Base-by-base conservation (phyloP, 495 filamentous ascomycete species). In the Penicillium taxi region DNA sequence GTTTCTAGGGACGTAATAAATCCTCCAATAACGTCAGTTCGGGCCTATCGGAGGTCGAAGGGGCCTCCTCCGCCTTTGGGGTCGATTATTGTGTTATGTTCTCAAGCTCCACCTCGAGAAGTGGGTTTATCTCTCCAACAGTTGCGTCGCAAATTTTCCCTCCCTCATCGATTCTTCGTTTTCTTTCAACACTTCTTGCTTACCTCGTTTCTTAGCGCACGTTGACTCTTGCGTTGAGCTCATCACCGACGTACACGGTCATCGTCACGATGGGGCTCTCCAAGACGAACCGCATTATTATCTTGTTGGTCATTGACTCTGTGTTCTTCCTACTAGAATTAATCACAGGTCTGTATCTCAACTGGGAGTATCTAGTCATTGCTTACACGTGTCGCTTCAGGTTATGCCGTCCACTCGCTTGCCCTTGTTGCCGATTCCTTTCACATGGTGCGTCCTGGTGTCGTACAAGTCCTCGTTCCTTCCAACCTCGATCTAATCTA, bases 381-480 rank as follows among this genome's bases (percentile, higher is more conserved):
- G 22, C 47, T 61, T 27, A 61, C 43, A 16, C 4, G 11, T 9
- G 13, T 29, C 21, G 27, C 23, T 32, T 4, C 36, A 80, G 76
- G 91, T 36, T 85, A 91, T 61, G 61, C 75, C 26, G 87, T 93
- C 36, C 80, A 85, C 49, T 96, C 91, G 18, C 76, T 98, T 43
- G 91, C 91, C 12, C 73, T 98, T 37, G 84, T 93, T 52, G 91
- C 91, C 24, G 91, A 98, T 67, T 86, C 91, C 38, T 98, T 96
- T 65, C 91, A 98, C 53, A 98, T 98, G 91, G 86, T 90, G 66
- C 50, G 70, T 41, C 26, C 25, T 28, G 9, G 23, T 14, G 5
- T 34, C 39, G 22, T 24, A 17, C 12, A 8, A 12, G 16, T 7
- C 28, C 29, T 32, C 6, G 9, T 15, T 35, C 16, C 13, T 26